Base-by-base conservation (phyloP, 805 yeast genomes). In the Ogataea ganodermae region DNA sequence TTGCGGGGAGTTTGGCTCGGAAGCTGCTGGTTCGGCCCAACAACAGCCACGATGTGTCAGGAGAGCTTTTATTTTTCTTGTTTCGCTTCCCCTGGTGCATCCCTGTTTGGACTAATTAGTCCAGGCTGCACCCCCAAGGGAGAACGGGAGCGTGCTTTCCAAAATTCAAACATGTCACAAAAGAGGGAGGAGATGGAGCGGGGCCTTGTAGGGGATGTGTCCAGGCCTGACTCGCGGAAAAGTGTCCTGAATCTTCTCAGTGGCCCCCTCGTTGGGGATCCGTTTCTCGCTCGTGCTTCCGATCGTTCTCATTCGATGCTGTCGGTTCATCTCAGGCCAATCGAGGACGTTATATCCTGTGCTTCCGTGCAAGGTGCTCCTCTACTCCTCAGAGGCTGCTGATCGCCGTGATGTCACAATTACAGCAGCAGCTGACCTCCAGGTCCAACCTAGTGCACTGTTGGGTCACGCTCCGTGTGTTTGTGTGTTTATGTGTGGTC, bases 111-210 rank as follows among this genome's bases (percentile, higher is more conserved):
- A 10, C n/a, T 17, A 21, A 35, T 20, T 35, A 35, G 18, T 7
- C 14, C 39, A 20, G n/a, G 9, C 4, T 27, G 32, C 42, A 38
- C 33, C 20, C 28, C 20, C 32, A 17, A 38, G 42, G 42, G 42
- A 28, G 21, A 42, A 42, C 32, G 35, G n/a, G 38, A 31, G 20
- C 42, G 8, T 13, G 24, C 10, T 39, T n/a, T 30, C 14, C 30
- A 17, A 17, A 18, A 20, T 31, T n/a, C 4, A 4, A 28, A 28
- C 44, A 27, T 42, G 43, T 27, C 45, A 17, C 39, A 13, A 44
- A 18, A 36, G 41, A 50, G 45, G n/a, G 51, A 50, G 54, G 54
- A 50, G 55, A 48, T 46, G 56, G 51, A 46, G 52, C 33, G 52
- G 52, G 51, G 52, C 40, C 17, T 14, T 12, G 22, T 26, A 38